Percentiles rank a stretch among this genome's conserved stretches.
These are phyloP conservation scores for Mucor circinelloides DNA, from an alignment of 371 early-diverging fungal genomes.

Conservation along the genomic window DNA sequence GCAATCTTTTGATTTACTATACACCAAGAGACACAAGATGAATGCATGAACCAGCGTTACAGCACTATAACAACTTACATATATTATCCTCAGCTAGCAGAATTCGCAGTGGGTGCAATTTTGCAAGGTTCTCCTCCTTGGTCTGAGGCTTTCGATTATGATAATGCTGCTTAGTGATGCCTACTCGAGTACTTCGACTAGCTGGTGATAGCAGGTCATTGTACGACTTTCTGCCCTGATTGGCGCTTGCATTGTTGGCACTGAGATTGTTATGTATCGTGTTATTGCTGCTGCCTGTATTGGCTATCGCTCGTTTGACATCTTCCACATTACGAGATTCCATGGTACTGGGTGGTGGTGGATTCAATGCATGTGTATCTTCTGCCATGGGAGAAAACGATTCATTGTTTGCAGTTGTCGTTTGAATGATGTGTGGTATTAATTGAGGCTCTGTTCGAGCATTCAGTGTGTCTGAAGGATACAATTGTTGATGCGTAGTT, in stretches of 20 bases:
- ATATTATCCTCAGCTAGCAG: conserved; percentile 56
- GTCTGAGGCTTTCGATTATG: conserved; percentile 28
- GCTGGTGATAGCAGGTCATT: conserved; percentile 27
- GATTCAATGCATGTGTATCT: conserved; percentile 10
- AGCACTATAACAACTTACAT: conserved; percentile 24
- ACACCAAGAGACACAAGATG: background rate
- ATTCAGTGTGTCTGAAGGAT: background rate
- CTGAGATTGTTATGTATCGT: background rate
- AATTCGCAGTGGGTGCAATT: conserved; percentile 42
- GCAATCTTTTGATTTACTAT: conserved; percentile 64
- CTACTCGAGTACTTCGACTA: conserved; percentile 20
- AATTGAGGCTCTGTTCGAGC: conserved; percentile 8
- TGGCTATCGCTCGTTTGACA: background rate
- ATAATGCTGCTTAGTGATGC: conserved; percentile 32
- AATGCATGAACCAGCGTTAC: background rate
- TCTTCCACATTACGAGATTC: background rate
- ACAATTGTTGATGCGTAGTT: conserved; percentile 11
- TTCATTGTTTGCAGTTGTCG: background rate
- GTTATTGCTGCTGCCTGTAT: background rate
- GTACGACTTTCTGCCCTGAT: conserved; percentile 13
- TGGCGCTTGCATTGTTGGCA: background rate
- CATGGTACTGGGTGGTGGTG: background rate
- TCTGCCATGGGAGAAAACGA: conserved; percentile 24
- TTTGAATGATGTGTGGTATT: background rate
- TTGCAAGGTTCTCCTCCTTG: conserved; percentile 45